phyloP scores from a whole-genome alignment of 108 stramenopile genomes.

The Cyclotella distinguenda region DNA sequence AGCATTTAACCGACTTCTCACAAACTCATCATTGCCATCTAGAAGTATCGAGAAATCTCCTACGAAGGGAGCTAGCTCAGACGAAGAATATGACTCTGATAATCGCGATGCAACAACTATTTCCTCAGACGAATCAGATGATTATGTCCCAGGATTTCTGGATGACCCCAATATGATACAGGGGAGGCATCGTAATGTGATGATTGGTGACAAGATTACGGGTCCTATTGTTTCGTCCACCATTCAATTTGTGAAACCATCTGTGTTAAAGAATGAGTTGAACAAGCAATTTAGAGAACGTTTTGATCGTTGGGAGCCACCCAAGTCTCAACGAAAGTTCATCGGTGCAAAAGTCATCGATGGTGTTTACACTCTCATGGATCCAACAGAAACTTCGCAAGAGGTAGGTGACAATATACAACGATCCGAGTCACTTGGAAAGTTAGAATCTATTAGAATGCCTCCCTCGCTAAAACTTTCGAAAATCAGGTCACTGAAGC shows the following conservation, averaged over 20 bases:
- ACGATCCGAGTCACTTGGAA: conserved; percentile 35
- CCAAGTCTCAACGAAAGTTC: conserved; percentile 51
- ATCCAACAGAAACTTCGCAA: conserved; percentile 56
- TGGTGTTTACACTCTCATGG: conserved; percentile 79
- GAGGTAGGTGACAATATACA: conserved; percentile 34
- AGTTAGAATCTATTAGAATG: conserved; percentile 71
- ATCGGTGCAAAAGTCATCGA: conserved; percentile 81
- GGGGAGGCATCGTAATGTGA: conserved; percentile 83
- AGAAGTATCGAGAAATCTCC: conserved; percentile 17
- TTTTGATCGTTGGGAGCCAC: conserved; percentile 90
- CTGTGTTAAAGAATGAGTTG: conserved; percentile 84
- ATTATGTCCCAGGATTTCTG: conserved; percentile 59
- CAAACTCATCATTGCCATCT: not conserved
- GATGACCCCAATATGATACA: conserved; percentile 89
- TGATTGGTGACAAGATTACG: conserved; percentile 78
- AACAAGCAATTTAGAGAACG: conserved; percentile 93
- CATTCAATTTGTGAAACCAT: conserved; percentile 87
- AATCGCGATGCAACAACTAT: conserved; percentile 1
- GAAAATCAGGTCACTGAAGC: conserved; percentile 85
- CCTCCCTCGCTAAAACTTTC: conserved; percentile 92
- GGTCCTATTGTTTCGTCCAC: conserved; percentile 85
- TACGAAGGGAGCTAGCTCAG: conserved; percentile 15
- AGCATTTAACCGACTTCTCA: conserved; percentile 42
- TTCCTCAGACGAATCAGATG: conserved; percentile 32
- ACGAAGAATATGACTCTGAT: conserved; percentile 12